Conservation (phyloP, 2,329 filamentous ascomycete genomes). For the Trichoderma hamatum region DNA sequence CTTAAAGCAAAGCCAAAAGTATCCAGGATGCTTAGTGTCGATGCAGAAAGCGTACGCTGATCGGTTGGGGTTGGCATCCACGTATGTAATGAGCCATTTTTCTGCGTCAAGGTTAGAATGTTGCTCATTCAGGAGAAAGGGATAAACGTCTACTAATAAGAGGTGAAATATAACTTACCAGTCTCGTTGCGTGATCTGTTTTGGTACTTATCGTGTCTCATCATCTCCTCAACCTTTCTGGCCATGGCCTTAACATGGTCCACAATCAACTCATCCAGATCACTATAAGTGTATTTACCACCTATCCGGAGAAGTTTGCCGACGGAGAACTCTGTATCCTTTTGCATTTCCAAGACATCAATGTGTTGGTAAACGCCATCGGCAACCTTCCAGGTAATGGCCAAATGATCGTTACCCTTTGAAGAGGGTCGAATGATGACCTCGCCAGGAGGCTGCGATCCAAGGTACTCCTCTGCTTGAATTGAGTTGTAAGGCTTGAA, state of each 20-base stretch:
- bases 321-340: constrained; percentile 94
- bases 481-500: constrained; percentile 92
- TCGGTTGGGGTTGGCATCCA: constrained; percentile 90
- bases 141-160: background rate
- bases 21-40: constrained; percentile 86
- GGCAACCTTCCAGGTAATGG: constrained; percentile 96
- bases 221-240: constrained; percentile 95
- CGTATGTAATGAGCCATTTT: constrained; percentile 94
- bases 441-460: constrained; percentile 82
- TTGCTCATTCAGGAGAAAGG: background rate
- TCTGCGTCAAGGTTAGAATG: constrained; percentile 56
- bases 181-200: constrained; percentile 76
- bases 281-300: constrained; percentile 87
- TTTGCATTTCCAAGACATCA: constrained; percentile 94
- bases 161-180: constrained; percentile 63
- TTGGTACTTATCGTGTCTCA: constrained; percentile 92
- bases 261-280: constrained; percentile 96
- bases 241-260: constrained; percentile 98
- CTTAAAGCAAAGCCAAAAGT: constrained; percentile 97
- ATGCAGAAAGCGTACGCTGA: constrained; percentile 96
- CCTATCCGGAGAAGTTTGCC: constrained; percentile 83
- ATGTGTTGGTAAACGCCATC: constrained; percentile 97
- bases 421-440: constrained; percentile 94
- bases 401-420: constrained; percentile 92
- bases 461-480: constrained; percentile 91